Conservation (phyloP, 768 basidiomycete genomes). For the Jaapia argillacea region DNA sequence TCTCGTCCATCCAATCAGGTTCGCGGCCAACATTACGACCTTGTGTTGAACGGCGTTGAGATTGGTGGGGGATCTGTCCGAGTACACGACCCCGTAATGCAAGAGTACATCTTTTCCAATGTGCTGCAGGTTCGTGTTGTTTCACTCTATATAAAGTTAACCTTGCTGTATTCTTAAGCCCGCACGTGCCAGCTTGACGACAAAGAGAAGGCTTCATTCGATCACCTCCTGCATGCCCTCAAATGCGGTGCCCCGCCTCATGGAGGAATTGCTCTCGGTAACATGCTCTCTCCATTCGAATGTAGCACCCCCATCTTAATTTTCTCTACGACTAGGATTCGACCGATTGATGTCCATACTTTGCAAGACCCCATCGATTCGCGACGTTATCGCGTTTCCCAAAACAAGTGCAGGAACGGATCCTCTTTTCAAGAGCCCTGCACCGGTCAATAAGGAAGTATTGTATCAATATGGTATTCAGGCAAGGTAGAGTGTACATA, state of each 20-base stretch:
- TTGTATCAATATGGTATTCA: conserved; percentile 59
- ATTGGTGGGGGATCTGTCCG: conserved; percentile 92
- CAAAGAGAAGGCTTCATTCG: conserved; percentile 65
- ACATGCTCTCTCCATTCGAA: neutral
- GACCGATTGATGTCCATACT: conserved; percentile 90
- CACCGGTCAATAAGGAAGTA: conserved; percentile 38
- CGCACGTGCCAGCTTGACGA: conserved; percentile 47
- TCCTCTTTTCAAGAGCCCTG: conserved; percentile 83
- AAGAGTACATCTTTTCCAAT: conserved; percentile 69
- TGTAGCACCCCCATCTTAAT: neutral
- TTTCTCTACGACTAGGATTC: conserved; percentile 48
- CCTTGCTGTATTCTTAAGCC: conserved; percentile 4
- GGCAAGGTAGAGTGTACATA: conserved; percentile 9
- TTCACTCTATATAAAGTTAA: conserved; percentile 2
- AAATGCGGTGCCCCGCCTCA: conserved; percentile 90
- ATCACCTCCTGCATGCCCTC: conserved; percentile 80
- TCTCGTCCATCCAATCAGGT: conserved; percentile 46
- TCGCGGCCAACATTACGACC: conserved; percentile 93
- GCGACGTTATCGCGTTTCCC: conserved; percentile 95
- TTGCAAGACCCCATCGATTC: conserved; percentile 77
- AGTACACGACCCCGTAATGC: conserved; percentile 81
- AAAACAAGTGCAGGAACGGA: conserved; percentile 82
- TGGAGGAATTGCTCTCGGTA: conserved; percentile 89
- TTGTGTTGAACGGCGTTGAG: conserved; percentile 89
- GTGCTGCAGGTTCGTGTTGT: conserved; percentile 58